Base-by-base conservation (phyloP, 202 grass and related monocot species). In the Brachypodium distachyon region DNA sequence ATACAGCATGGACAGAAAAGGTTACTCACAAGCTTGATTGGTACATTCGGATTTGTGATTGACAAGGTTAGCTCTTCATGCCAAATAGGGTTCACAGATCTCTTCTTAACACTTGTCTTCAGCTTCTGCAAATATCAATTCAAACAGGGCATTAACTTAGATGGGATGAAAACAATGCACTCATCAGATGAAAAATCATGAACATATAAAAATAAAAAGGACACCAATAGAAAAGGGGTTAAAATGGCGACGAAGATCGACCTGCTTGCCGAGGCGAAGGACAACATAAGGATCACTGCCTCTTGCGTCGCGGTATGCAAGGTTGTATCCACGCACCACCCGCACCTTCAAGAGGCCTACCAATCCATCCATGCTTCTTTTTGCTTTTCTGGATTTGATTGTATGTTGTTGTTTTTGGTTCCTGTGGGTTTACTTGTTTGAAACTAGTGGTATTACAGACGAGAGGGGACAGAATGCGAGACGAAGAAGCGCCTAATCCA, bases 91-190 rank as follows among this genome's bases (percentile, higher is more conserved):
- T 94, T 98, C 12, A 98, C 91, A 34, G 76, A 80, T 82, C 84
- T 92, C 82, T 91, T 94, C 83, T 98, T 98, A 58, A 94, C 94
- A 23, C 91, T 86, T 26, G 91, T 97, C 67, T 97, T 97, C 60
- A 94, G 49, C 80, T 97, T 97, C 94, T 97, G 72, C 57, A 59
- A 40, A 14, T 44, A 36, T 9, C 18, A 17, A 74, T 57, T 43
- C 3, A 58, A 81, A 48, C 7, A 37, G 22, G 47, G n/a, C n/a
- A n/a, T n/a, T n/a, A 31, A 17, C 54, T 2, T 2, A 4, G 9
- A 31, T 27, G 29, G 25, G 12, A 48, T 71, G n/a, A 77, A 10
- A 51, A 38, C 16, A 73, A 43, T 55, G 28, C 23, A 54, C 33
- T 26, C 31, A 34, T n/a, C n/a, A n/a, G n/a, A n/a, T 57, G 43